Base-by-base conservation (phyloP, 352 stramenopile genomes). In the Phytophthora boehmeriae region DNA sequence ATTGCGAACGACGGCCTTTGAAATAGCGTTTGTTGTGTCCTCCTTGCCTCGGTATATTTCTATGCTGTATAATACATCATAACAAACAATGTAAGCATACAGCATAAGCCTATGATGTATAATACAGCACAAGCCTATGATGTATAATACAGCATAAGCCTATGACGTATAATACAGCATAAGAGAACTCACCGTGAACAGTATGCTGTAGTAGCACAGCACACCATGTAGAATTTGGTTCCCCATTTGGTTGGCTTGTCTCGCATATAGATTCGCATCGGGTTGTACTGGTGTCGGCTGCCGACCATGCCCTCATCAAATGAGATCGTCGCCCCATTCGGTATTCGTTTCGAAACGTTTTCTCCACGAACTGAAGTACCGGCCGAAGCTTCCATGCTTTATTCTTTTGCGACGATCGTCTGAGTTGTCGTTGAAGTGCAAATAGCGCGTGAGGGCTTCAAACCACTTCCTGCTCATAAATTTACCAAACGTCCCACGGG, bases 181-280 rank as follows among this genome's bases (percentile, higher is more conserved):
- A 36, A 48, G 4, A 30, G 22, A 17, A 49, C 25, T 36, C 41
- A 54, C 44, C 20, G 27, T 1, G 49, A 39, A 55, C 43, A 51
- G 32, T 64, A 57, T 14, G 39, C 48, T 0, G 48, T 54, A 2
- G 35, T 4, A 0, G 48, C 36, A 38, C 52, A 57, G 30, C 54
- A 70, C 20, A 43, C 17, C 54, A 64, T 51, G 36, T 56, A 70
- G 22, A 60, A 60, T 54, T 70, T 64, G 16, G 36, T 70, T 10
- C 48, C 42, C 61, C 48, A 64, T 27, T 32, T 23, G 22, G 45
- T 14, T 1, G 59, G 52, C 51, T 62, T 62, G 36, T 57, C 46
- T 17, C 56, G 19, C 20, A 61, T 42, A 28, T 59, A 70, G 45
- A 52, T 43, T 8, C 25, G 17, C 61, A 70, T 70, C 8, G 61